A percentile compares a stretch with the other conserved stretches of the same genome.
Conservation (phyloP, 441 rosid genomes). For the Adansonia rubrostipa region DNA sequence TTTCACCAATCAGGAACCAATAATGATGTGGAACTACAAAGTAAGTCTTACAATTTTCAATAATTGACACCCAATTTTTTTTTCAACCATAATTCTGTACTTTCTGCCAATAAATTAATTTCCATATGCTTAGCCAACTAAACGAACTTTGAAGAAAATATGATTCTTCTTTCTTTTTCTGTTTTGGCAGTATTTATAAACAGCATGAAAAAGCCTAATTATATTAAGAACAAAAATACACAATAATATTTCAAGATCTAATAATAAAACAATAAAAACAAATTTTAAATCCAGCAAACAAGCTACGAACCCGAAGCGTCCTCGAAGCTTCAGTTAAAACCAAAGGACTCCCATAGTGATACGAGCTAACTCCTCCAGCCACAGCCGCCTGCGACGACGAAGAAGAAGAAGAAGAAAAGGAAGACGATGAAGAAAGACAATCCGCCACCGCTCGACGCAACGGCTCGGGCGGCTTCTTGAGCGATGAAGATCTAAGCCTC, state of each 20-base stretch:
- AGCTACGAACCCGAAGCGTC: conserved; percentile 75
- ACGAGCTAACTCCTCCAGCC: conserved; percentile 37
- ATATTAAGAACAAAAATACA: conserved; percentile 7
- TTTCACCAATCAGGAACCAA: conserved; percentile 3
- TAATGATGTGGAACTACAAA: not conserved
- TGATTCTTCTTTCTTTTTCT: not conserved
- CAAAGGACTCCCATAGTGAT: conserved; percentile 59
- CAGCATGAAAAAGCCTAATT: conserved; percentile 10
- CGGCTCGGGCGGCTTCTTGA: conserved; percentile 95
- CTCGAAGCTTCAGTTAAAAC: conserved; percentile 79
- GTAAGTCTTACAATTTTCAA: conserved; percentile 1
- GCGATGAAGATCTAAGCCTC: conserved; percentile 81
- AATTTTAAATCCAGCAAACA: conserved; percentile 19
- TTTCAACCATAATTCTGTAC: conserved; percentile 10
- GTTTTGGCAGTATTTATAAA: not conserved
- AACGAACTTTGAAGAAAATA: not conserved
- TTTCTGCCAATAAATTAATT: not conserved
- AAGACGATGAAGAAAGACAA: conserved; percentile 70
- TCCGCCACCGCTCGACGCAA: conserved; percentile 91
- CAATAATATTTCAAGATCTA: conserved; percentile 27
- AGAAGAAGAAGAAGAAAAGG: conserved; percentile 25
- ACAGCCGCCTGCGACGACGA: not conserved
- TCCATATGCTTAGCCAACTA: not conserved
- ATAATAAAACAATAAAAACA: conserved; percentile 27
- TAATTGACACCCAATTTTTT: not conserved